Evolutionary conservation across 768 basidiomycete genomes (phyloP).

Genomic region (Pseudohyphozyma bogoriensis): DNA sequence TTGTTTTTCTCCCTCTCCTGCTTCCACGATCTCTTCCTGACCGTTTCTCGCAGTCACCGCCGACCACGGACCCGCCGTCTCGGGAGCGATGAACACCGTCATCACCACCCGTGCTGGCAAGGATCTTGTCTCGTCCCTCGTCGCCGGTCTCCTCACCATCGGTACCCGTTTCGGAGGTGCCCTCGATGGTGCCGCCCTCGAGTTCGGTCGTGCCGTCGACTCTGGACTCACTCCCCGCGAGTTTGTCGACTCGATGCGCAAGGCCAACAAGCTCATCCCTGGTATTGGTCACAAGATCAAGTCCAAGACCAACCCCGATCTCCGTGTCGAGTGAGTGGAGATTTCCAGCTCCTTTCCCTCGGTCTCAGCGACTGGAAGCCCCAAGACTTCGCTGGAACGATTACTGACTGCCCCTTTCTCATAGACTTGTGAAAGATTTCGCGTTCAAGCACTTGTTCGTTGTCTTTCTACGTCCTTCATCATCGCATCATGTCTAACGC

Average conservation of each 20-base stretch:
- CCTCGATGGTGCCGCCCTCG: conserved; percentile 88
- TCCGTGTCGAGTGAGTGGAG: conserved; percentile 42
- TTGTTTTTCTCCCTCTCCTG: neutral
- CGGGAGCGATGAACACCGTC: conserved; percentile 94
- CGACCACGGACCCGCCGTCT: conserved; percentile 32
- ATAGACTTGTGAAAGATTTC: conserved; percentile 76
- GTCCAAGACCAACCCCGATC: conserved; percentile 74
- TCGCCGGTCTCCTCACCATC: conserved; percentile 92
- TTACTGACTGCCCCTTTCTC: too few relatives aligned
- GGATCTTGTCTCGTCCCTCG: conserved; percentile 91
- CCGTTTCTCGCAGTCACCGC: conserved; percentile 7
- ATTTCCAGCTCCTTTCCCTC: too few relatives aligned
- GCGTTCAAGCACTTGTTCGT: conserved; percentile 91
- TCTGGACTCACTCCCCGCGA: conserved; percentile 92
- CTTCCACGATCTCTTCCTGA: too few relatives aligned
- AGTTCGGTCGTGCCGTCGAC: conserved; percentile 88
- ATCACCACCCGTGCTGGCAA: conserved; percentile 99
- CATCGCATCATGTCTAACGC: too few relatives aligned
- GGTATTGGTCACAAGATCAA: conserved; percentile 99
- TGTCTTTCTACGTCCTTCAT: too few relatives aligned
- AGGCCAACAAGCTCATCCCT: conserved; percentile 52
- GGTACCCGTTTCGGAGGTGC: conserved; percentile 98
- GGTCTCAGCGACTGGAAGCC: too few relatives aligned
- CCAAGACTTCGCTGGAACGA: too few relatives aligned
- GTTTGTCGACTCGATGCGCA: conserved; percentile 63